Conservation (phyloP, 768 basidiomycete genomes). For the Paxillus involutus region DNA sequence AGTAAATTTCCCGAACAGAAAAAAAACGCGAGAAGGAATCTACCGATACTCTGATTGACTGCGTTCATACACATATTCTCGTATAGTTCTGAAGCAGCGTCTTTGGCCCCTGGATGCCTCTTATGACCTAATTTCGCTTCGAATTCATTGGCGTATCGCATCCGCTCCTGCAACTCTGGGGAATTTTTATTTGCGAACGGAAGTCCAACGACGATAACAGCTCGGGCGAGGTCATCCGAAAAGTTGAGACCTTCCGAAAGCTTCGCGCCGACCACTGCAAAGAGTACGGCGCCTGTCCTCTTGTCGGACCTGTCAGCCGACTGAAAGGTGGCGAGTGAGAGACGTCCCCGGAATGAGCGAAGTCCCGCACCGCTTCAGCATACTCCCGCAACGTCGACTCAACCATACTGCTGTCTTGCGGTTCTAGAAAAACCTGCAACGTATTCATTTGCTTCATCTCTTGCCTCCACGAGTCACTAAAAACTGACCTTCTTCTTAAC, state of each 20-base stretch:
- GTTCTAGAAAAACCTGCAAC: constrained; percentile 86
- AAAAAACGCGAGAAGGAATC: constrained; percentile 16
- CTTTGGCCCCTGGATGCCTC: constrained; percentile 42
- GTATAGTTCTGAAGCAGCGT: constrained; percentile 82
- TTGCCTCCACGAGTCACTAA: background rate
- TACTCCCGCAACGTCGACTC: constrained; percentile 78
- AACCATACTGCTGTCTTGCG: constrained; percentile 67
- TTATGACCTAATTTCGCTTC: constrained; percentile 44
- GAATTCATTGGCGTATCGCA: constrained; percentile 79
- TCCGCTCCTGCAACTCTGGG: constrained; percentile 85
- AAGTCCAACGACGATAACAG: constrained; percentile 84
- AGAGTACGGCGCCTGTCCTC: constrained; percentile 71
- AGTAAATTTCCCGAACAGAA: background rate
- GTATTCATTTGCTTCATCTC: background rate
- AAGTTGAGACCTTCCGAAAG: constrained; percentile 91
- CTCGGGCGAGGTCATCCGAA: constrained; percentile 79
- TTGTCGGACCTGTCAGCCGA: constrained; percentile 23
- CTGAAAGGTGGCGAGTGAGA: constrained; percentile 15
- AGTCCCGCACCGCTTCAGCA: constrained; percentile 43
- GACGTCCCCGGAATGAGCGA: constrained; percentile 13
- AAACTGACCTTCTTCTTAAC: constrained; percentile 72
- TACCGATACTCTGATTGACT: constrained; percentile 97
- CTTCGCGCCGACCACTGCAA: constrained; percentile 96
- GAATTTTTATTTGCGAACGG: constrained; percentile 94
- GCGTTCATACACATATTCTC: constrained; percentile 92